Conservation (phyloP, 345 rosid genomes). For the Arabidopsis arenosa region DNA sequence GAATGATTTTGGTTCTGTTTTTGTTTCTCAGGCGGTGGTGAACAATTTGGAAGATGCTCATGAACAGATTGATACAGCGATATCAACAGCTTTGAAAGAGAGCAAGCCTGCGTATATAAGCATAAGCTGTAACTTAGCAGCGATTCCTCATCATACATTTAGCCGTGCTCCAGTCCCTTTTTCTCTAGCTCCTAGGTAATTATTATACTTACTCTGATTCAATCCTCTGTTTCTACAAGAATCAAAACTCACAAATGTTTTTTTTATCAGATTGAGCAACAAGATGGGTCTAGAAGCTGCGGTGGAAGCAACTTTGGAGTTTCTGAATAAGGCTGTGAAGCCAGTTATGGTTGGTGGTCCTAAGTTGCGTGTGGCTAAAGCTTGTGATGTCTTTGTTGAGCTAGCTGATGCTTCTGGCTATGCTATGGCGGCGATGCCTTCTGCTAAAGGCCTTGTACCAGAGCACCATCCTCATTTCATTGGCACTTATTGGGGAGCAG, state of each 20-base stretch:
- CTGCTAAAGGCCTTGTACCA: conserved; percentile 25
- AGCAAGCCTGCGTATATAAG: conserved; percentile 20
- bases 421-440: conserved; percentile 15
- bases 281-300: conserved; percentile 17
- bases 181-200: conserved; percentile 10
- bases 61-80: conserved; percentile 10
- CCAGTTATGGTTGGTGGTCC: conserved; percentile 29
- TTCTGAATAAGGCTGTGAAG: conserved; percentile 21
- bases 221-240: neutral
- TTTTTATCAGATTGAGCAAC: conserved; percentile 18
- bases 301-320: conserved; percentile 24
- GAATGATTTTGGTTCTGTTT: neutral
- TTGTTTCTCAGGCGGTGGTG: conserved; percentile 21
- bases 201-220: neutral
- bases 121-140: conserved; percentile 19
- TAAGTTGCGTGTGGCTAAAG: conserved; percentile 23
- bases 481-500: conserved; percentile 22
- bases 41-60: conserved; percentile 27
- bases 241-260: neutral
- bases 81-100: conserved; percentile 25
- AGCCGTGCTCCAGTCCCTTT: conserved; percentile 6
- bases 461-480: conserved; percentile 28
- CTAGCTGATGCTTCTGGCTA: conserved; percentile 26
- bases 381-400: conserved; percentile 9
- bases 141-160: conserved; percentile 21